These are phyloP conservation scores for Andrographis paniculata DNA, from an alignment of 305 asterid species.

Conservation along the genomic window DNA sequence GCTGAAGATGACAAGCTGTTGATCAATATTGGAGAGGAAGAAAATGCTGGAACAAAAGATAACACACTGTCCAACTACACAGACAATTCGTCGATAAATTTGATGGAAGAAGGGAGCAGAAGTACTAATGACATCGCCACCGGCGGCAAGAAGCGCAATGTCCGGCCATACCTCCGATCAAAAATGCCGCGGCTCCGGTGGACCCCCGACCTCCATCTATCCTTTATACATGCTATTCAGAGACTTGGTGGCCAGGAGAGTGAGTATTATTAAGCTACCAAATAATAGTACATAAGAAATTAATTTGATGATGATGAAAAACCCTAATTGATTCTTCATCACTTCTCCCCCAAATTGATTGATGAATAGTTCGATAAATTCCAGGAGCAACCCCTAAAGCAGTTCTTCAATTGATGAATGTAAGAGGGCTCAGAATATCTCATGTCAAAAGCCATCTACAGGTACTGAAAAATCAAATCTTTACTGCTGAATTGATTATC, in stretches of 20 bases:
- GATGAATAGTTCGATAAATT: no score
- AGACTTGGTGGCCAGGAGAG: slow-evolving; percentile 94
- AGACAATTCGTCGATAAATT: neutral
- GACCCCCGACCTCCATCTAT: slow-evolving; percentile 86
- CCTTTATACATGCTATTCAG: slow-evolving; percentile 78
- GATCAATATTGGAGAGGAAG: neutral
- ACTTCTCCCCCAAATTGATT: no score
- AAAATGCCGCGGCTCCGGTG: slow-evolving; percentile 86
- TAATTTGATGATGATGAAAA: no score
- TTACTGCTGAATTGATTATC: neutral
- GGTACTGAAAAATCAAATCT: slow-evolving; percentile 23
- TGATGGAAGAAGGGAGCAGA: neutral
- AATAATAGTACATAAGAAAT: no score
- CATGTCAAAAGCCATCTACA: slow-evolving; percentile 96
- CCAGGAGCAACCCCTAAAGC: slow-evolving; percentile 95
- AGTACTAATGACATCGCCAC: neutral
- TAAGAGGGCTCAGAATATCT: slow-evolving; percentile 77
- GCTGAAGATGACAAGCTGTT: neutral
- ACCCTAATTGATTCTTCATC: no score
- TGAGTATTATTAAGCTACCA: slow-evolving; percentile 33
- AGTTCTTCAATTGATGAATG: slow-evolving; percentile 87
- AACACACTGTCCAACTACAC: neutral
- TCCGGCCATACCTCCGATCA: slow-evolving; percentile 66
- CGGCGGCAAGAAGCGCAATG: slow-evolving; percentile 20
- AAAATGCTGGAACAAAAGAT: neutral